Base-by-base conservation (phyloP, 2,329 filamentous ascomycete species). In the Volutella citrinella region DNA sequence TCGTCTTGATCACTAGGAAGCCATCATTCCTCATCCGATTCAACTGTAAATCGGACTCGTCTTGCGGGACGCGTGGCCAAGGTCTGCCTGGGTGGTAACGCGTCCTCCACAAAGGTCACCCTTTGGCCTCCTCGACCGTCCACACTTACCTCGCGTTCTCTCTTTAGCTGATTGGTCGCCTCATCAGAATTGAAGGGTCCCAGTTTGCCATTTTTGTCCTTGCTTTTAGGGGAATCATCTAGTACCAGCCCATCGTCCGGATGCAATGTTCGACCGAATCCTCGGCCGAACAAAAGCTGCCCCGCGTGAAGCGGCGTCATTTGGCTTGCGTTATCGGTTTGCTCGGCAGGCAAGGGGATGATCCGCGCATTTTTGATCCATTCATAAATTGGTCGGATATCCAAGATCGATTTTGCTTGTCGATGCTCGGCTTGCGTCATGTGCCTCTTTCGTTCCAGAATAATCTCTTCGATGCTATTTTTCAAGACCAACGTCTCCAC, bases 401-500 rank as follows among this genome's bases (percentile, higher is more conserved):
- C 77, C 6, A 81, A 53, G n/a, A 81, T 69, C 6, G 65, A 68
- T 48, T 74, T 78, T 43, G 71, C 69, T 33, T 65, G 67, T 28
- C 68, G 66, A 41, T 80, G 75, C 48, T 82, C 78, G 3, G 73
- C 72, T 36, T 79, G 78, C 1, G 83, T 86, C 86, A 95, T 91
- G 20, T 80, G 71, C 45, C 79, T 74, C 27, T 85, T 74, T 5
- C 87, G 76, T 38, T 82, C 72, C 6, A 94, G 68, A 51, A 97
- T 91, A 12, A 83, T 77, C 57, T 96, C 87, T 53, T 96, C 91
- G 9, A 96, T 77, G 9, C 86, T 94, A 37, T 79, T 80, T 34
- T 76, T 76, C 6, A 96, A 65, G 1, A 96, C 83, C 3, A 96
- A 65, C 0, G 89, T 96, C 63, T 96, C 88, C 0, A 95, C 90